A percentile compares a stretch with the other conserved stretches of the same genome.
These are phyloP conservation scores for Acacia confusa DNA, from an alignment of 306 rosid genomes.

Conservation along the genomic window DNA sequence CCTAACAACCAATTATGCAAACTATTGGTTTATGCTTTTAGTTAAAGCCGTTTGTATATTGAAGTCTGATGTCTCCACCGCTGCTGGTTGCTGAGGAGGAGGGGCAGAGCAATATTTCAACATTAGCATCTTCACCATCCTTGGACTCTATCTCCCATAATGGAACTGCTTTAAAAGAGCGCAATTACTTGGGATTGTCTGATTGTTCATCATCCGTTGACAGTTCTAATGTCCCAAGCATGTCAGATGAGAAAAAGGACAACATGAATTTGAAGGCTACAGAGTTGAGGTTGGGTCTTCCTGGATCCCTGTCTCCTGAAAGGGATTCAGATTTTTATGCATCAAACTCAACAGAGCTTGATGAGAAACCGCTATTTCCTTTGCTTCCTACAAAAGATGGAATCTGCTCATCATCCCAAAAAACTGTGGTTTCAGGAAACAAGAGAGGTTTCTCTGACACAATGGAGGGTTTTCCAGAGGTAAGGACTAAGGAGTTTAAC, in stretches of 20 bases:
- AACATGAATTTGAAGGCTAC: constrained; percentile 84
- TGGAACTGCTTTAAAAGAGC: constrained; percentile 68
- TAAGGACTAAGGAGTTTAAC: constrained; percentile 41
- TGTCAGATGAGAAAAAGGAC: constrained; percentile 62
- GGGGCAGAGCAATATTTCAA: constrained; percentile 54
- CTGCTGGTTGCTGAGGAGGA: constrained; percentile 70
- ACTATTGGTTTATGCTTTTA: constrained; percentile 17
- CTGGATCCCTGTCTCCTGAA: constrained; percentile 88
- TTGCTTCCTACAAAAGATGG: constrained; percentile 86
- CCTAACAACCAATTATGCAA: background rate
- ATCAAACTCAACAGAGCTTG: constrained; percentile 50
- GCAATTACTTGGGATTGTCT: constrained; percentile 82
- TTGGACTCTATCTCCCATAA: constrained; percentile 60
- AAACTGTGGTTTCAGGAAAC: constrained; percentile 69
- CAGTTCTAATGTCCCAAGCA: constrained; percentile 64
- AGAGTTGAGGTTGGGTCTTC: constrained; percentile 90
- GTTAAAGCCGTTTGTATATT: constrained; percentile 27
- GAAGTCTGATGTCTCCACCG: constrained; percentile 71
- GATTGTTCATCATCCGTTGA: constrained; percentile 97
- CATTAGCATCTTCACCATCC: constrained; percentile 50
- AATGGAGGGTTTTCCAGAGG: constrained; percentile 72
- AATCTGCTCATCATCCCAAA: constrained; percentile 51
- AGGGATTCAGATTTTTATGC: constrained; percentile 51
- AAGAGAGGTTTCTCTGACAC: constrained; percentile 92
- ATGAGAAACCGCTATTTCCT: constrained; percentile 83